Percentiles rank a stretch among this genome's conserved stretches.
phyloP scores from a whole-genome alignment of 2,329 filamentous ascomycete genomes.

The Drechslerella coelobrocha region DNA sequence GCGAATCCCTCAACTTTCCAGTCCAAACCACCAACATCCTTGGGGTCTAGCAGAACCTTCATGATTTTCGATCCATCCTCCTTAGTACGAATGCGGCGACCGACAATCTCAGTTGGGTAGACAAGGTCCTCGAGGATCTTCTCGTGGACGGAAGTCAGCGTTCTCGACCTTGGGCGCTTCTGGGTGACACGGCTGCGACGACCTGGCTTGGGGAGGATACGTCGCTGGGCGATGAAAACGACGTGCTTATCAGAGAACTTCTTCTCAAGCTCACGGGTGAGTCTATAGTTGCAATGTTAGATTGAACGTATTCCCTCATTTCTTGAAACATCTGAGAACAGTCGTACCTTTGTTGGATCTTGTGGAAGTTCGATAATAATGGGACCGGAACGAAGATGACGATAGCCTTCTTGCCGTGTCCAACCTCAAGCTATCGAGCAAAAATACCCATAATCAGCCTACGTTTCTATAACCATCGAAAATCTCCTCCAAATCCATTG shows the following conservation, averaged over 20 bases:
- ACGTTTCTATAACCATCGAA: constrained; percentile 44
- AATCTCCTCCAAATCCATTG: not conserved
- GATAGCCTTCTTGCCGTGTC: constrained; percentile 99
- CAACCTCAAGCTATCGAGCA: constrained; percentile 88
- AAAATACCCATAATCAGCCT: constrained; percentile 49
- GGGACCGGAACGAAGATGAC: constrained; percentile 99
- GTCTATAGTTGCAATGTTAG: constrained; percentile 63
- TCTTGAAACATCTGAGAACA: constrained; percentile 6
- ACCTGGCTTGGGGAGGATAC: constrained; percentile 96
- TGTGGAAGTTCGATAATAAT: constrained; percentile 98
- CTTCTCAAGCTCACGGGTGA: constrained; percentile 99
- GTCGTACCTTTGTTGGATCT: constrained; percentile 97
- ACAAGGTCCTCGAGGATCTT: constrained; percentile 97
- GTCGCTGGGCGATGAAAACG: constrained; percentile 97
- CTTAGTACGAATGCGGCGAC: constrained; percentile 98
- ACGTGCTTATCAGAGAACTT: constrained; percentile 99
- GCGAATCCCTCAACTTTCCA: constrained; percentile 99
- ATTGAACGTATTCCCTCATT: not conserved
- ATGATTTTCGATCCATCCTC: constrained; percentile 98
- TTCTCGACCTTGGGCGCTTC: constrained; percentile 98
- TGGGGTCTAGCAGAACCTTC: constrained; percentile 99
- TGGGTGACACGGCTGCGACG: constrained; percentile 95
- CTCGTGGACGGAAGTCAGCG: constrained; percentile 98
- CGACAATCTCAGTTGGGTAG: constrained; percentile 99
- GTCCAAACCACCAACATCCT: constrained; percentile 99